phyloP scores from a whole-genome alignment of 164 flowering plant species.

The Piper betle region DNA sequence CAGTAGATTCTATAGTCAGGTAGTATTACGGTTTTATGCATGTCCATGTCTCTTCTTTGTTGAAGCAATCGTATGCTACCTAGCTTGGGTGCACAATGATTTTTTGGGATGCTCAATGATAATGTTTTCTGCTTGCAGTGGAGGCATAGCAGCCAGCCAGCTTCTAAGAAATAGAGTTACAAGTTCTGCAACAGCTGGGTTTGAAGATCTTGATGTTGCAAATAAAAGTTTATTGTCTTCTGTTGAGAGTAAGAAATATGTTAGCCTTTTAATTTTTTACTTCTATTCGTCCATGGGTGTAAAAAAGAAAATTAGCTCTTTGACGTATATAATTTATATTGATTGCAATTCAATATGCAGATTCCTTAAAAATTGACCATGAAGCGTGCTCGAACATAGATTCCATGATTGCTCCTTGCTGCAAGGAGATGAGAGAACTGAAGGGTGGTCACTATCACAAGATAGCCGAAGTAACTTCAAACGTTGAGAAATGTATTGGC shows the following conservation, averaged over 20 bases:
- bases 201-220: slow-evolving; percentile 61
- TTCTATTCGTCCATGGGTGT: not conserved
- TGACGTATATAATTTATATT: slow-evolving; percentile 1
- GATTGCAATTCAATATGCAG: slow-evolving; percentile 24
- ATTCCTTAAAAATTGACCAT: slow-evolving; percentile 79
- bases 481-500: slow-evolving; percentile 74
- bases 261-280: not conserved
- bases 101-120: too few relatives aligned
- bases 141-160: slow-evolving; percentile 74
- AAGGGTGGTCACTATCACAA: slow-evolving; percentile 76
- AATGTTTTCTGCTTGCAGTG: slow-evolving; percentile 19
- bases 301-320: not conserved
- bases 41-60: too few relatives aligned
- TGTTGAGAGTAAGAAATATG: slow-evolving; percentile 50
- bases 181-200: slow-evolving; percentile 61
- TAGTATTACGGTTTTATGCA: slow-evolving; percentile 8
- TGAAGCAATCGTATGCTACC: too few relatives aligned
- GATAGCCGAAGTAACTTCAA: slow-evolving; percentile 72
- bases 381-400: slow-evolving; percentile 75
- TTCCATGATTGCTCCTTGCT: slow-evolving; percentile 74
- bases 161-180: slow-evolving; percentile 46
- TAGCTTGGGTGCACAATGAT: too few relatives aligned
- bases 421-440: slow-evolving; percentile 62
- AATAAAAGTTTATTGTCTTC: slow-evolving; percentile 55
- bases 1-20: slow-evolving; percentile 72